Conservation (phyloP, 805 yeast genomes). For the Yarrowia bubula region DNA sequence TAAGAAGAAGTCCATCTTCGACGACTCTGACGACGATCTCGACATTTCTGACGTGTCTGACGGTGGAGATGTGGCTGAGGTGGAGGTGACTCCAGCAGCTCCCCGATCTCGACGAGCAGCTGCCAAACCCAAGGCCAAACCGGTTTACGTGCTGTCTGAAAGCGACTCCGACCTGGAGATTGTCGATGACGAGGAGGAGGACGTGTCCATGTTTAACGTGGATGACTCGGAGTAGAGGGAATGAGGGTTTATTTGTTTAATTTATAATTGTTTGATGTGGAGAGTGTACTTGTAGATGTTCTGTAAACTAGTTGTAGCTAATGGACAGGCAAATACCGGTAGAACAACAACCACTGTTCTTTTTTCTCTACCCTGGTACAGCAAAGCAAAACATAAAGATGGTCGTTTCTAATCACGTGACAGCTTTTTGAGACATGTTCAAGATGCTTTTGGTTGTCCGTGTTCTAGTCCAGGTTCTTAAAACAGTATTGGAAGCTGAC, state of each 20-base stretch:
- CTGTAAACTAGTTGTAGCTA: too few relatives aligned
- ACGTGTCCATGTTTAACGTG: conserved; percentile 17
- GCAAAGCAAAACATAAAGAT: too few relatives aligned
- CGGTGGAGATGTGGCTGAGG: neutral
- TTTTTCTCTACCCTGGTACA: too few relatives aligned
- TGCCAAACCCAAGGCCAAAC: conserved; percentile 30
- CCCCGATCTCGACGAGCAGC: conserved; percentile 36
- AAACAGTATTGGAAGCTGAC: too few relatives aligned
- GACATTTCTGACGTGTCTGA: conserved; percentile 10
- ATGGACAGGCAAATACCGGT: too few relatives aligned
- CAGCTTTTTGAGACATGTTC: too few relatives aligned
- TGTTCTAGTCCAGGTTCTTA: too few relatives aligned
- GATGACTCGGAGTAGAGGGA: neutral
- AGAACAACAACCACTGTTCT: too few relatives aligned
- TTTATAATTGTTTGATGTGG: neutral
- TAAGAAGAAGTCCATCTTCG: conserved; percentile 34
- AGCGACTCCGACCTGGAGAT: conserved; percentile 28
- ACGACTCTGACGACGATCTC: conserved; percentile 16
- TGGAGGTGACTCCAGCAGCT: neutral
- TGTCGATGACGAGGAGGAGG: conserved; percentile 28
- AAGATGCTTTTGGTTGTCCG: too few relatives aligned
- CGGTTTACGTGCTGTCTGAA: conserved; percentile 28
- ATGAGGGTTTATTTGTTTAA: neutral
- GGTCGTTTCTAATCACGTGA: too few relatives aligned
- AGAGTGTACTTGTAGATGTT: neutral